Evolutionary conservation across 495 filamentous ascomycete genomes (phyloP), one percentile per base, ranked within the genome.

Genomic region (Aspergillus nidulans): DNA sequence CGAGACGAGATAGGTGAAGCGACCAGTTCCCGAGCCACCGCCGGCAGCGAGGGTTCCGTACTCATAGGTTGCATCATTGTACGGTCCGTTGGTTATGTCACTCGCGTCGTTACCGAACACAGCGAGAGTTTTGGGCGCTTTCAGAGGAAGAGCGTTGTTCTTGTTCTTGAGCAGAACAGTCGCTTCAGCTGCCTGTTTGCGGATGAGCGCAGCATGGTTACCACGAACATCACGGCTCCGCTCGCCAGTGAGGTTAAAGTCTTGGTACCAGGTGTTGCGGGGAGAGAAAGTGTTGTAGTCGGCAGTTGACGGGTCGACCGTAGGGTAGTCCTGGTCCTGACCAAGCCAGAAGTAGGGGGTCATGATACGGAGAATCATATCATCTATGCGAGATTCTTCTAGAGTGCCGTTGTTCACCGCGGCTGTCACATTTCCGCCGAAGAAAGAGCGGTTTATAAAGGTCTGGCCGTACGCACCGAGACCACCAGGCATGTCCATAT

Each of bases 401-500:
- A 49, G 28, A 1, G 46, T 49, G 1, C 46, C 46, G 18, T 49
- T 49, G 46, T 36, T 49, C 6, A 49, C 46, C 2, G 28, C 46
- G 3, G 2, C 16, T 3, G 46, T 49, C 16, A 49, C 46, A 36
- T 49, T 49, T 18, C 30, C 30, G 20, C 46, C 46, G 12, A 49
- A 49, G 46, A 49, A 49, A 1, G 46, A 49, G 28, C 46, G 28
- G 18, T 30, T 16, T 2, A 21, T 36, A 18, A 15, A 8, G 46
- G 18, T 36, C 18, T 15, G 9, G 9, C 46, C 46, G 28, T 49
- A 49, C 6, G 46, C 10, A 23, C 46, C 46, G 10, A 49, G 28
- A 23, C 46, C 46, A 36, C 46, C 46, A 8, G 46, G 46, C 46
- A 49, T 49, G 28, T 49, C 20, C 16, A 69, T 49, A 13, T 49